A percentile compares a stretch with the other conserved stretches of the same genome.
These are phyloP conservation scores for Globisporangium paroecandrum DNA, from an alignment of 352 stramenopile species.

Conservation along the genomic window DNA sequence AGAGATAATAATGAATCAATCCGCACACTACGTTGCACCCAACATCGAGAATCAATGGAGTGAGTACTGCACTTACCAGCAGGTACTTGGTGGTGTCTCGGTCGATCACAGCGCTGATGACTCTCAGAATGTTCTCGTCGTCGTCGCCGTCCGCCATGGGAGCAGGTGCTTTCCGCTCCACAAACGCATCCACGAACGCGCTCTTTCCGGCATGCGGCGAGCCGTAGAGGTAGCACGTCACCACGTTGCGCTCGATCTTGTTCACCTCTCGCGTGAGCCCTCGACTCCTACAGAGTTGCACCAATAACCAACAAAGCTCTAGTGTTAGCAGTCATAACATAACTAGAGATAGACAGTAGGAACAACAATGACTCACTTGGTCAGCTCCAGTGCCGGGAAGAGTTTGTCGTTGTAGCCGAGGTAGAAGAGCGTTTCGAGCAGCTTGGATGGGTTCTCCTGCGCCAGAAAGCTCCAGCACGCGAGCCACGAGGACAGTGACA, in stretches of 20 bases:
- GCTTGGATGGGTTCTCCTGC: constrained; percentile 70
- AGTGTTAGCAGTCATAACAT: background rate
- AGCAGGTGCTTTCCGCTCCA: constrained; percentile 30
- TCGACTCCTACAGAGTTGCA: constrained; percentile 28
- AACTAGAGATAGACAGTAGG: background rate
- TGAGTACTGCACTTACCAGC: constrained; percentile 35
- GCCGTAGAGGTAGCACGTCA: constrained; percentile 72
- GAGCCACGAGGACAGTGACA: constrained; percentile 61
- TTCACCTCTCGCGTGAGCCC: constrained; percentile 50
- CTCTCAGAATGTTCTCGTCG: constrained; percentile 40
- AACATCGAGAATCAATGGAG: background rate
- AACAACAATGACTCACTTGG: constrained; percentile 35
- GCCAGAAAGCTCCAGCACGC: constrained; percentile 71
- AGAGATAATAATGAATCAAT: background rate
- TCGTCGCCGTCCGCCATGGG: constrained; percentile 25
- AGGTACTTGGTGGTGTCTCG: constrained; percentile 59
- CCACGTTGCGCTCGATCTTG: constrained; percentile 62
- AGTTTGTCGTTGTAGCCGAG: constrained; percentile 80
- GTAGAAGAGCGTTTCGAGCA: constrained; percentile 80
- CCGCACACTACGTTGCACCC: background rate
- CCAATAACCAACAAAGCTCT: background rate
- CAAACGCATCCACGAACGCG: constrained; percentile 49
- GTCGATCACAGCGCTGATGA: constrained; percentile 54
- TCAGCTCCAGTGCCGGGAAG: constrained; percentile 58
- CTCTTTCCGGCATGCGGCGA: constrained; percentile 44